A percentile compares a stretch with the other conserved stretches of the same genome.
phyloP scores from a whole-genome alignment of 1,139 yeast genomes.

The Hanseniaspora gamundiae region DNA sequence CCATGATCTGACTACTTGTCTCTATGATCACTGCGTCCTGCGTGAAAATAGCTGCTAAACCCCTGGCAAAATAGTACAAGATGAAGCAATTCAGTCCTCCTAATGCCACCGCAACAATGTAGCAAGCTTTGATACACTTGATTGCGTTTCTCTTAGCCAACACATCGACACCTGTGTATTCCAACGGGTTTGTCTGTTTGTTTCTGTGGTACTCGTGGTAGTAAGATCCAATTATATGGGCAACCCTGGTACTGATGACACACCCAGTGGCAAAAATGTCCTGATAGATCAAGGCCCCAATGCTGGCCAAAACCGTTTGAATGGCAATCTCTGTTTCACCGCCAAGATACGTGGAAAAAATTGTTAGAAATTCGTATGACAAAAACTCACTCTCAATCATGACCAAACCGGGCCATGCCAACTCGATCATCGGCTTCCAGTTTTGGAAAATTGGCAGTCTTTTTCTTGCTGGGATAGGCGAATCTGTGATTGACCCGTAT shows the following conservation, averaged over 20 bases:
- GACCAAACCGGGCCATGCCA: constrained; percentile 31
- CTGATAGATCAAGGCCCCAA: constrained; percentile 31
- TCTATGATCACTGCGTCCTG: constrained; percentile 17
- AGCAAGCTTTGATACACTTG: constrained; percentile 19
- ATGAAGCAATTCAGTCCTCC: constrained; percentile 19
- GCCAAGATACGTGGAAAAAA: constrained; percentile 31
- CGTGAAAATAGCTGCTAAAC: constrained; percentile 21
- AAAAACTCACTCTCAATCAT: constrained; percentile 34
- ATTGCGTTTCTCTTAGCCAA: constrained; percentile 14
- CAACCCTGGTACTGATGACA: constrained; percentile 32
- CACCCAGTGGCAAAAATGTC: constrained; percentile 32
- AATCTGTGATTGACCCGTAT: too few species aligned
- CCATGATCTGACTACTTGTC: constrained; percentile 16
- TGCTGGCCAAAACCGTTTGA: constrained; percentile 30
- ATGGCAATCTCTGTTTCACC: constrained; percentile 31
- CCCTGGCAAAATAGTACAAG: background rate
- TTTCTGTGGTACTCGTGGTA: constrained; percentile 10
- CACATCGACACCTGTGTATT: background rate
- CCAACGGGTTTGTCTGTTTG: constrained; percentile 8
- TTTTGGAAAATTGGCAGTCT: constrained; percentile 32
- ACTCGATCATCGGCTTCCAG: constrained; percentile 27
- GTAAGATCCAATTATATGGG: constrained; percentile 28
- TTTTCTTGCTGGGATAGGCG: background rate
- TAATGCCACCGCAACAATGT: constrained; percentile 15
- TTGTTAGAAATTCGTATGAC: constrained; percentile 32